Evolutionary conservation across 1,139 yeast species (phyloP), one percentile per base, ranked within the genome.

Genomic region (Maudiozyma humilis): DNA sequence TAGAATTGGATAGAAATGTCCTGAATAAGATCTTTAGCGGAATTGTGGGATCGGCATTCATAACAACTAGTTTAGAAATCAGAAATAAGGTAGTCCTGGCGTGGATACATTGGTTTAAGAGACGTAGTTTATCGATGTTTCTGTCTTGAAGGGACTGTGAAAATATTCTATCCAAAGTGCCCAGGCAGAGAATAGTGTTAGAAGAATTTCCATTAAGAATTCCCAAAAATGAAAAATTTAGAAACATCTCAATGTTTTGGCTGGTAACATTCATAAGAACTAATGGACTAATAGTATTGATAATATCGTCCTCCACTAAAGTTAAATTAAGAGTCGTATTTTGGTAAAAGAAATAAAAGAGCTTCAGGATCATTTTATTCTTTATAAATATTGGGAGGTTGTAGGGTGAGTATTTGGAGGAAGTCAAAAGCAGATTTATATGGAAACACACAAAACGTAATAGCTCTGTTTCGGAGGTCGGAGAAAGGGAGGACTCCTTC

Each of bases 31-130:
- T 59, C 16, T 72, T 66, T 8, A 82, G 55, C 0, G 78, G 74
- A 47, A 71, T 62, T 31, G 67, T 64, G 1, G 76, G 72, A 4
- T 76, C 73, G 12, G 64, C 62, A 4, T 68, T 65, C 39, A 63
- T 52, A 3, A 43, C 41, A 17, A 51, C 51, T 1, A 65, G 56
- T 40, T 68, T 66, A 38, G 72, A 71, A 32, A 84, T 55, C 2
- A 82, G 60, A 29, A 82, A 62, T n/a, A 83, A 60, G 1, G 80
- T 65, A 82, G 88, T 79, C 56, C 81, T 82, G 3, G 79, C 70
- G 0, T 85, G 75, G 5, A 82, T 70, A 14, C 13, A 12, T 69
- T 40, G 78, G 12, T 79, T 71, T 37, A 82, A 67, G 43, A 56
- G 16, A 44, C 45, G 14, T 42, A 45, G 14, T 44, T 47, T n/a